phyloP scores from a whole-genome alignment of 768 basidiomycete genomes.

The Clavaria fumosa region DNA sequence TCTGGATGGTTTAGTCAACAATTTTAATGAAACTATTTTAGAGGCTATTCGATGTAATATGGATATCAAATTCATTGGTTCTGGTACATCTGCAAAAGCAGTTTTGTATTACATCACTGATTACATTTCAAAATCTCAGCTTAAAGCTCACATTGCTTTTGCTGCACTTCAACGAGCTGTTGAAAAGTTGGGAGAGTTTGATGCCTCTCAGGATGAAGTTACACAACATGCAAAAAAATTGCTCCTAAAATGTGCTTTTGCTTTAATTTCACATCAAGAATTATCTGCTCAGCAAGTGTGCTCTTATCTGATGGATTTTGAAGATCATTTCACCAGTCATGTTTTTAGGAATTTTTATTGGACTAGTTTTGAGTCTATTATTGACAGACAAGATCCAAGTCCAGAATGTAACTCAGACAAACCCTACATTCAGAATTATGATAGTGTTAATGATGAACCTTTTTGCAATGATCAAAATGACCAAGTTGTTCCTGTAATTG shows the following conservation, averaged over 20 bases:
- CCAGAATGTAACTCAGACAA: not conserved
- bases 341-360: not conserved
- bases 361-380: not conserved
- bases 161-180: constrained; percentile 9
- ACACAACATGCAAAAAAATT: no score
- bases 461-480: not conserved
- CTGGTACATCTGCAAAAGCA: constrained; percentile 16
- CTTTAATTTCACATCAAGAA: no score
- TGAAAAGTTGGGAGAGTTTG: no score
- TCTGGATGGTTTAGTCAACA: constrained; percentile 8
- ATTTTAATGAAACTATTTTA: constrained; percentile 8
- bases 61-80: constrained; percentile 20
- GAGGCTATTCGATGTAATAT: constrained; percentile 15
- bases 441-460: not conserved
- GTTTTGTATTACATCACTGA: constrained; percentile 21
- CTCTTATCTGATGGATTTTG: not conserved
- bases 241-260: no score
- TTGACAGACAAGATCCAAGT: no score
- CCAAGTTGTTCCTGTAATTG: not conserved
- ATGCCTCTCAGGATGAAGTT: no score
- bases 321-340: not conserved
- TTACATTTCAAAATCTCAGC: constrained; percentile 19
- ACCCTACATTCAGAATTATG: not conserved
- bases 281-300: not conserved
- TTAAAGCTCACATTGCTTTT: constrained; percentile 11